Evolutionary conservation across 2,329 filamentous ascomycete species (phyloP), one percentile per base, ranked within the genome.

Genomic region (Fusarium nematophilum): DNA sequence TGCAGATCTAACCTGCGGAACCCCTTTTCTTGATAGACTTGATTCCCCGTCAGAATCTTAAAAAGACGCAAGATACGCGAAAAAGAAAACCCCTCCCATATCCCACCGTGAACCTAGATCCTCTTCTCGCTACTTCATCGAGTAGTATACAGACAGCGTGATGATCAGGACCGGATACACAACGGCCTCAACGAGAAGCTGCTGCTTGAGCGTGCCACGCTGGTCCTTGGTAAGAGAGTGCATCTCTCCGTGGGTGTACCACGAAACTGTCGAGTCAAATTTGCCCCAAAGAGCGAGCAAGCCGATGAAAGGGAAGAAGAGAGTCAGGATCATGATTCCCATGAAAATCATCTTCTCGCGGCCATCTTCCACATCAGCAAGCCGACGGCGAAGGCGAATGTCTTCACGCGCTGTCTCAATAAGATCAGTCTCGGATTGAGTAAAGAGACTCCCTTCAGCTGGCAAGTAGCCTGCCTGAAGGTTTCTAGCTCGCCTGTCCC

Each of bases 191-290:
- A 67, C 61, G 9, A 77, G 45, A 9, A 83, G 70, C 64, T 81
- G 77, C 21, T 70, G 67, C 39, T 69, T 72, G 10, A 78, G 58
- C 4, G 64, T 62, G 4, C 53, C 57, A 3, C 72, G 67, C 58
- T 78, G 75, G 6, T 66, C 57, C 9, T 42, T 27, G 5, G 71
- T 78, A 18, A 83, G 69, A 8, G 65, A 66, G 17, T 73, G 69
- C 21, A 78, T 74, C 63, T 82, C 76, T 6, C 83, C 82, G 2
- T 74, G 69, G 0, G 81, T 83, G 46, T 76, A 78, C 81, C 81
- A 85, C 6, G 76, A 76, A 23, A 85, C 74, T 0, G 76, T 76
- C 1, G 73, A 70, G 59, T 82, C 76, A 38, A 84, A 79, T 10
- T 70, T 74, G 9, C 81, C 80, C 9, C 66, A 72, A 21, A 82